Evolutionary conservation across 805 yeast species (phyloP), one percentile per base, ranked within the genome.

Genomic region (Candida silvicultrix): DNA sequence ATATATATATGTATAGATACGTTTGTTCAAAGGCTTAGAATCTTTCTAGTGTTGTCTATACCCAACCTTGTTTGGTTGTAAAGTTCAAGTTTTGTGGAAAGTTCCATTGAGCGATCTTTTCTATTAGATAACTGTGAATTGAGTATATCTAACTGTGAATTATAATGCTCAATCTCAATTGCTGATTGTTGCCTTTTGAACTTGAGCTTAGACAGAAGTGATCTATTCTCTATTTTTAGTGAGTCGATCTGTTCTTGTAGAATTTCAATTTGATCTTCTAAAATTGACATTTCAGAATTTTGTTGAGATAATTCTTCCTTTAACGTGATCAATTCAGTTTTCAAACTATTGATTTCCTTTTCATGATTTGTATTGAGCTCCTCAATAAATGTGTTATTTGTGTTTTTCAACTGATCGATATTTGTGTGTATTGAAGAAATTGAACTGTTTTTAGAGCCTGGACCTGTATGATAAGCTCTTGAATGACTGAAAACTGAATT

Each of bases 391-490:
- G 25, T 18, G 35, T 43, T n/a, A 14, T 21, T 15, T 40, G 41
- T 8, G 44, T 19, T 22, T 46, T 45, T 15, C 51, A 43, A 16
- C 47, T 42, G 10, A 20, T 37, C 38, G 3, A 43, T 15, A 38
- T 18, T 43, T 5, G 45, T 22, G 12, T 29, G 38, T 11, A 54
- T 38, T 1, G 62, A 51, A 3, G 48, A 42, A 49, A 54, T 49
- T 2, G 57, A 54, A 16, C 53, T 57, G 21, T 40, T 44, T 40
- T 34, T 44, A 10, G 42, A 44, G 51, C 51, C 18, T 53, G 53
- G 8, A 55, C 52, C 21, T 18, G 18, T 15, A 15, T 15, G 50
- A 51, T 1, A 3, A 14, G 36, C 10, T 28, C 45, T n/a, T 38
- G 43, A 43, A 12, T 39, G 35, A 22, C 45, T 31, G 10, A 36